Evolutionary conservation across 2,329 filamentous ascomycete species (phyloP), one percentile per base, ranked within the genome.

Genomic region (Tolypocladium amazonense): DNA sequence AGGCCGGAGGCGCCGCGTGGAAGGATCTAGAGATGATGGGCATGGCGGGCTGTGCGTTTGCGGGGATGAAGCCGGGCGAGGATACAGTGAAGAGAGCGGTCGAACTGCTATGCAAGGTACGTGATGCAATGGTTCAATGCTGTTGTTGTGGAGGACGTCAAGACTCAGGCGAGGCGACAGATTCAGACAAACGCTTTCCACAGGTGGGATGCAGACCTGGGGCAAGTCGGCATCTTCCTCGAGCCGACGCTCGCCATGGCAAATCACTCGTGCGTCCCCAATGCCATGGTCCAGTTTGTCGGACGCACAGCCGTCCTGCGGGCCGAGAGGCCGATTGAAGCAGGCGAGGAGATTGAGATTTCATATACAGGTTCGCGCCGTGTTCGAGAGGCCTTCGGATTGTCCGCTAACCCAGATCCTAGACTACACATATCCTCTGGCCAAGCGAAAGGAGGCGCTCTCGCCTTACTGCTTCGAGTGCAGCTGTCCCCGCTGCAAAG

Each of bases 141-240:
- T 14, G 18, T 7, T 1, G 30, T 7, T 23, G 27, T 6, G 12
- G 14, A 4, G 50, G 9, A 6, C 2, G 45, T 27, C 38, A 25
- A 30, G 11, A 35, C 60, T 65, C 7, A 66, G 37, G 37, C 11
- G 39, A 20, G 38, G 4, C 3, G 3, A 37, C 60, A 86, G 83
- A 78, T 86, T 61, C 77, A 84, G 67, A 83, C 83, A 43, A 88
- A 88, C 70, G 77, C 82, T 4, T 87, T 87, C 67, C 81, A 83
- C 65, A 74, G 81, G 58, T 74, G 75, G 33, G 82, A 86, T 58
- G 69, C 72, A 2, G 82, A 86, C 64, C 69, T 80, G 9, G 79
- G 76, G 1, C 74, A 80, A 59, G 74, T 78, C 1, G 83, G 82
- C 30, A 73, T 85, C 37, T 86, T 83, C 62, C 71, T 87, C 43